Percentiles rank a stretch among this genome's conserved stretches.
Evolutionary conservation across 1,139 yeast species (phyloP).

Genomic region (Pichia inconspicua): DNA sequence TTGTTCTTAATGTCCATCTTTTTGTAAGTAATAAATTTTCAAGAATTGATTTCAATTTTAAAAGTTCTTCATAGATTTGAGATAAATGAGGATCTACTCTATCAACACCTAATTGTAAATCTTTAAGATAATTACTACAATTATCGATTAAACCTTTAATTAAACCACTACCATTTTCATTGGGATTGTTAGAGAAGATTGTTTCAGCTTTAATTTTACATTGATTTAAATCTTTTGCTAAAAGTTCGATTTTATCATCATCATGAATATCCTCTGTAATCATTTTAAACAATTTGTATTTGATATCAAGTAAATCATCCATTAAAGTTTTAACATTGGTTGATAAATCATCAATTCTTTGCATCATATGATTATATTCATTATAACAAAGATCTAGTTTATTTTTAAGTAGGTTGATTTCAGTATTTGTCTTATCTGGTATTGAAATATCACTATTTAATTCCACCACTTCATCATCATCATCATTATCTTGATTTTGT

Average conservation of each 20-base stretch:
- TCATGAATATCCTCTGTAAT: constrained; percentile 19
- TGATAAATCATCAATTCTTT: constrained; percentile 46
- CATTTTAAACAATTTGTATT: constrained; percentile 27
- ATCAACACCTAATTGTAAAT: constrained; percentile 50
- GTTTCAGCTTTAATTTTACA: constrained; percentile 20
- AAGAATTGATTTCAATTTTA: constrained; percentile 59
- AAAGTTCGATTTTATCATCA: constrained; percentile 5
- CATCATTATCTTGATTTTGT: constrained; percentile 26
- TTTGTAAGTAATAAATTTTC: constrained; percentile 82
- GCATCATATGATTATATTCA: constrained; percentile 45
- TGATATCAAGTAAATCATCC: constrained; percentile 45
- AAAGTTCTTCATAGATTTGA: constrained; percentile 46
- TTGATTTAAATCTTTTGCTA: constrained; percentile 14
- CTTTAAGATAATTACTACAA: constrained; percentile 67
- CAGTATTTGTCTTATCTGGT: constrained; percentile 29
- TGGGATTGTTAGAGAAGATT: constrained; percentile 28
- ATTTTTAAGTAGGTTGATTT: constrained; percentile 46
- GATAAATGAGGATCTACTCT: constrained; percentile 42
- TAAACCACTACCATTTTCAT: constrained; percentile 49
- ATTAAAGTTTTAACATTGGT: constrained; percentile 43
- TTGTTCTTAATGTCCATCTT: constrained; percentile 94
- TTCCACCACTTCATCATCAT: neutral
- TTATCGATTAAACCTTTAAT: constrained; percentile 73
- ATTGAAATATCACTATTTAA: constrained; percentile 5
- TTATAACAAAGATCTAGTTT: constrained; percentile 53